Base-by-base conservation (phyloP, 2,329 filamentous ascomycete species). In the Amauroascus verrucosus region DNA sequence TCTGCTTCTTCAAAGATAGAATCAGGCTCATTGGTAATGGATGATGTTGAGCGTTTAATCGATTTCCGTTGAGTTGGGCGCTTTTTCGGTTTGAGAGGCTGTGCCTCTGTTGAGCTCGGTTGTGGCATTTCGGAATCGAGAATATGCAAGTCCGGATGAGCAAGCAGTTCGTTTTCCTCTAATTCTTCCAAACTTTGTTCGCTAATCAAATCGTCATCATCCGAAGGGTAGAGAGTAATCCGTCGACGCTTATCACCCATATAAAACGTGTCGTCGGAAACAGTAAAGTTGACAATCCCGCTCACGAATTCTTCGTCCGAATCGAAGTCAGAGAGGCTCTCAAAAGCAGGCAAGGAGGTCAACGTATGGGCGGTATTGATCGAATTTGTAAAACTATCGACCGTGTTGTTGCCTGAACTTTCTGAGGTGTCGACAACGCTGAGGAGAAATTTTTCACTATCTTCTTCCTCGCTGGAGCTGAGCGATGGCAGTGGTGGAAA, bases 271-370 rank as follows among this genome's bases (percentile, higher is more conserved):
- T 84, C 82, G 47, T 77, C 72, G 37, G 75, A 71, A 18, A 72
- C 69, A 57, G 79, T 75, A 60, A 89, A 84, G 64, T 87, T 82
- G 59, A 88, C 83, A 7, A 94, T 78, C 53, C 80, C 79, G 67
- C 81, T 84, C 62, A 82, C 79, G 63, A 94, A 88, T 66, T 93
- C 88, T 77, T 94, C 88, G 63, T 95, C 90, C 0, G 86, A 89
- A 67, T 95, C 90, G 54, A 95, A 78, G 63, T 95, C 89, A 22
- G 90, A 93, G 60, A 94, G 81, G 60, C 88, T 86, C 68, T 94
- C 87, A 61, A 95, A 94, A 7, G 78, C 75, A 24, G 86, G 84
- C 28, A 93, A 77, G 22, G 79, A 79, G 72, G 78, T 70, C 58
- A 77, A 73, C 54, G 72, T 69, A 60, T 78, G 73, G 61, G 76